Conservation (phyloP, 2,329 filamentous ascomycete genomes). For the Paecilomyces sp. region DNA sequence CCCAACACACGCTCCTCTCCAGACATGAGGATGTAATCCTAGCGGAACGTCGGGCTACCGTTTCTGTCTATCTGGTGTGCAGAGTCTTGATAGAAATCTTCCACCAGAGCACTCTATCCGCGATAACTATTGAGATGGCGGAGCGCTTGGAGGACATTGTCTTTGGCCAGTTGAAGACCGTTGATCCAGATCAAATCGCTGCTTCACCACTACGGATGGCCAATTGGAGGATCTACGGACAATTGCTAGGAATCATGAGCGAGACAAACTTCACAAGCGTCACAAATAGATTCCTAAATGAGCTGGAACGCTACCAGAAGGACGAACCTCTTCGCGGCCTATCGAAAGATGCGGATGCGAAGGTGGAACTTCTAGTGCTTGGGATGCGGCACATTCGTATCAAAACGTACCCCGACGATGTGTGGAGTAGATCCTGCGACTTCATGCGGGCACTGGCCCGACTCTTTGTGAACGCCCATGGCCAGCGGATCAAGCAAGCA, state of each 20-base stretch:
- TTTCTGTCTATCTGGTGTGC: slow-evolving; percentile 94
- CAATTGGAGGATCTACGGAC: slow-evolving; percentile 92
- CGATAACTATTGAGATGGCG: slow-evolving; percentile 84
- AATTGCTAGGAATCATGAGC: slow-evolving; percentile 93
- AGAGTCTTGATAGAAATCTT: slow-evolving; percentile 92
- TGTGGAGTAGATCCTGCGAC: slow-evolving; percentile 81
- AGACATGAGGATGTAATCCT: slow-evolving; percentile 67
- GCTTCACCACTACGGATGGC: slow-evolving; percentile 74
- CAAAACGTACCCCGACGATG: slow-evolving; percentile 62
- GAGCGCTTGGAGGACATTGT: slow-evolving; percentile 92
- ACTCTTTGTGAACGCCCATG: slow-evolving; percentile 78
- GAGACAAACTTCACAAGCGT: slow-evolving; percentile 83
- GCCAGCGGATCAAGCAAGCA: slow-evolving; percentile 82
- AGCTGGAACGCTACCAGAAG: slow-evolving; percentile 70
- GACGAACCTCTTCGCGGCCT: slow-evolving; percentile 51
- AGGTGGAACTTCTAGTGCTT: slow-evolving; percentile 77
- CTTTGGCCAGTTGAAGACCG: slow-evolving; percentile 86
- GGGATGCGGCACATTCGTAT: slow-evolving; percentile 88
- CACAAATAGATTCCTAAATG: slow-evolving; percentile 69
- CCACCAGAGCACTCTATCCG: slow-evolving; percentile 73
- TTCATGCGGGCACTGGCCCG: slow-evolving; percentile 76
- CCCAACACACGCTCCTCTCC: slow-evolving; percentile 29
- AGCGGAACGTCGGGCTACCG: slow-evolving; percentile 81
- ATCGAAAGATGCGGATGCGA: slow-evolving; percentile 62
- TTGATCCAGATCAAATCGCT: slow-evolving; percentile 68